phyloP scores from a whole-genome alignment of 306 rosid species.

The Casuarina equisetifolia region DNA sequence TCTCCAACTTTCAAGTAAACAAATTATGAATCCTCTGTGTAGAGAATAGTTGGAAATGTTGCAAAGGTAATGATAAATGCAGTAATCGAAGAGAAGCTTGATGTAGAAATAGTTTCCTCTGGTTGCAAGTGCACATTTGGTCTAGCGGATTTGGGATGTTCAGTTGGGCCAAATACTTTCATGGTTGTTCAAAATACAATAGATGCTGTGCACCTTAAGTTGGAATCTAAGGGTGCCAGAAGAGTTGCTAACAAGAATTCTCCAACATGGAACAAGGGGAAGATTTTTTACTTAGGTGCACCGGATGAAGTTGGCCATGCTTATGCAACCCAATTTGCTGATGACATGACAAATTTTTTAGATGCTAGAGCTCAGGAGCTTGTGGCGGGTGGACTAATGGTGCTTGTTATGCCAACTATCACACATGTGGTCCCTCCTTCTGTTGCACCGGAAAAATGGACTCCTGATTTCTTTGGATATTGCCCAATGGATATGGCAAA shows the following conservation, averaged over 20 bases:
- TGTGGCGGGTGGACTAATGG: conserved; percentile 5
- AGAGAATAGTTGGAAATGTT: background rate
- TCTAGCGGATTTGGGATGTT: background rate
- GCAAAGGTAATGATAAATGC: background rate
- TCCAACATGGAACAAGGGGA: background rate
- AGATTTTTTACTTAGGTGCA: background rate
- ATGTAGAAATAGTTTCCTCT: background rate
- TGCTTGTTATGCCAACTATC: background rate
- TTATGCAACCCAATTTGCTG: background rate
- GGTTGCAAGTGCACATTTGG: background rate
- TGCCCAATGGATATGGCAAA: too few species aligned
- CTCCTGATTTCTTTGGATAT: too few species aligned
- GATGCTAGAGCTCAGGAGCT: conserved; percentile 9
- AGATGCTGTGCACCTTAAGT: background rate
- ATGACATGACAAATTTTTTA: background rate
- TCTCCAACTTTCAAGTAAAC: background rate
- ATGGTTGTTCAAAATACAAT: background rate
- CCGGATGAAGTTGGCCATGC: background rate
- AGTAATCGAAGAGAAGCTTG: background rate
- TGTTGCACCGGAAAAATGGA: too few species aligned
- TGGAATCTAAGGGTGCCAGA: background rate
- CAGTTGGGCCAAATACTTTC: conserved; percentile 3
- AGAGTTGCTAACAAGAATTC: background rate
- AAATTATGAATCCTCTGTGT: background rate
- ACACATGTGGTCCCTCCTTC: background rate